Evolutionary conservation across 1,139 yeast genomes (phyloP), one percentile per base, ranked within the genome.

Genomic region (Diutina scorzettiae): DNA sequence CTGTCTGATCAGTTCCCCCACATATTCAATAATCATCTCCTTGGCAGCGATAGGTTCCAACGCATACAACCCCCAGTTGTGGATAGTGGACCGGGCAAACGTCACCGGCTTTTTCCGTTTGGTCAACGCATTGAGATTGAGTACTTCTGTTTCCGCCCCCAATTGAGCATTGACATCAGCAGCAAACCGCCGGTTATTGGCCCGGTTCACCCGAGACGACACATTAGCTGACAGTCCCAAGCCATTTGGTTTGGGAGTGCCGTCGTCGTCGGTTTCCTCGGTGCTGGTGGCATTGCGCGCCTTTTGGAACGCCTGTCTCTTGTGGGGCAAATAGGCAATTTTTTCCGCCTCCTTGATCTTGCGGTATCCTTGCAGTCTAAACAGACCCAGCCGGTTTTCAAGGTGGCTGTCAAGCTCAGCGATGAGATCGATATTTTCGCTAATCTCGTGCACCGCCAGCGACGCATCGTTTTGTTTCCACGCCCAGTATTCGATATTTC

Each of bases 21-120:
- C 97, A 54, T 91, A 91, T 59, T 93, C 99, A 47, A 93, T 91
- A 53, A 91, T 89, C 96, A 91, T 91, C 60, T 91, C 98, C 51
- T 81, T 83, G 1, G 94, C 93, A 12, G 87, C 84, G 54, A 91
- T 91, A 1, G 95, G 95, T 54, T 91, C 97, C 55, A 85, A 66
- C 0, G 98, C 98, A 61, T 87, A 91, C 41, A 91, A 63, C 0
- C 99, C 99, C 98, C 98, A 91, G 55, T 91, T 87, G 58, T 93
- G 98, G 53, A 91, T 91, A 0, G 96, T 94, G 1, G 97, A 87
- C 44, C 98, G 68, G 0, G 97, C 96, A 67, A 89, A 89, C 16
- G 93, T 82, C 11, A 91, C 96, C 0, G 96, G 95, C 57, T 91
- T 91, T 59, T 82, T 86, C 47, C 97, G 73, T 58, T 86, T 86